Evolutionary conservation across 768 basidiomycete genomes (phyloP), one percentile per base, ranked within the genome.

Genomic region (Psilocybe cyanescens): DNA sequence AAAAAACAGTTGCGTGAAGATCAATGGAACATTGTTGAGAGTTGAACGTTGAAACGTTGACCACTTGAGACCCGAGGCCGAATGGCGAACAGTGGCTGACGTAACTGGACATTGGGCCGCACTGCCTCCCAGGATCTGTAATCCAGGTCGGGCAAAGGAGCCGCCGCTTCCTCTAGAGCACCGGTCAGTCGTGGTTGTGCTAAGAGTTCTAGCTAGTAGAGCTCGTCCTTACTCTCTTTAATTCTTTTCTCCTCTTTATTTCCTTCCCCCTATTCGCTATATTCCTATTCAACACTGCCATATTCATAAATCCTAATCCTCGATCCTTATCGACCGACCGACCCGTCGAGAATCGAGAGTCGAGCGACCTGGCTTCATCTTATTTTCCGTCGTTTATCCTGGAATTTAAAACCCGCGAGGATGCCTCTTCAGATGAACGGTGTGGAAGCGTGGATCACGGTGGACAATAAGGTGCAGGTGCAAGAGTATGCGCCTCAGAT

Each of bases 401-500:
- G 65, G 55, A 62, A 60, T 60, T 56, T 51, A 11, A 51, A 39
- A 11, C 52, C 55, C 41, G 46, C 30, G 30, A 41, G 45, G 50
- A 72, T 70, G 69, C 72, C 72, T 64, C 58, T 74, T 35, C 68
- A 65, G 52, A 60, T 74, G 53, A 69, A 71, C 57, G 71, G 71
- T 39, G 67, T 74, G 35, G 70, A 74, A 57, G 73, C 70, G 11
- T 74, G 73, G 73, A 70, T 74, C 50, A 71, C 73, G 6, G 64
- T 62, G 24, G 71, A 70, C 7, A 61, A 72, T 62, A 74, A 74
- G 68, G 64, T 66, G 31, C 67, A 63, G 14, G 62, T 71, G 53
- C 53, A 66, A 58, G 69, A 72, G 54, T 70, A 70, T 57, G 65
- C 59, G 55, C 67, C 70, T 37, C 68, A 72, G 61, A 61, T 71